phyloP scores from a whole-genome alignment of 768 basidiomycete species.

The Gloeopeniophorella convolvens region DNA sequence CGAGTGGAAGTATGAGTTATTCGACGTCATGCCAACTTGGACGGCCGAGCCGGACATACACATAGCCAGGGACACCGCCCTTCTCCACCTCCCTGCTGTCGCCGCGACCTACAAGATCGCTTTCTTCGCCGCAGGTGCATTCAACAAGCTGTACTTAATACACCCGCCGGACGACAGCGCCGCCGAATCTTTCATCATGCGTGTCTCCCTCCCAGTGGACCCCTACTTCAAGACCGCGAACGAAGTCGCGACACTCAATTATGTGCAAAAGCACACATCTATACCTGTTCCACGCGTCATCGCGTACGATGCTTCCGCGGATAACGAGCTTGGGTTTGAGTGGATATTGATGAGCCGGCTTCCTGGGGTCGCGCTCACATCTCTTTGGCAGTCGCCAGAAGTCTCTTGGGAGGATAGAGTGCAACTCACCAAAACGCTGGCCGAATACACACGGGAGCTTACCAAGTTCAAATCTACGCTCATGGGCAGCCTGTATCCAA shows the following conservation, averaged over 20 bases:
- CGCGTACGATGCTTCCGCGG: constrained; percentile 24
- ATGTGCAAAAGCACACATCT: constrained; percentile 22
- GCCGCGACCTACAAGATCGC: too few species aligned
- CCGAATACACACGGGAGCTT: too few species aligned
- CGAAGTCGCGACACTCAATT: constrained; percentile 28
- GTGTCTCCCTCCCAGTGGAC: neutral
- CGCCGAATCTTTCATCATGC: neutral
- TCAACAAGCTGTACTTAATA: too few species aligned
- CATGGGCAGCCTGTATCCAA: too few species aligned
- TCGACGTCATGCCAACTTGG: neutral
- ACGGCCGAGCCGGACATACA: neutral
- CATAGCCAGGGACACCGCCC: neutral
- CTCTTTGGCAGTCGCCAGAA: too few species aligned
- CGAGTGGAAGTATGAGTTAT: neutral
- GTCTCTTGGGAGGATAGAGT: too few species aligned
- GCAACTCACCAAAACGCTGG: too few species aligned
- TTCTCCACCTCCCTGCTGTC: neutral
- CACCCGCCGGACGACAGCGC: neutral
- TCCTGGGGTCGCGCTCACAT: neutral
- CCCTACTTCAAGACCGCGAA: constrained; percentile 26
- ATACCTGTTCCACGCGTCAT: constrained; percentile 27
- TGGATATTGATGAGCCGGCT: constrained; percentile 27
- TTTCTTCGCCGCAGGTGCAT: too few species aligned
- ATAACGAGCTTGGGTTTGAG: constrained; percentile 26
- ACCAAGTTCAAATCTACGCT: too few species aligned